These are phyloP conservation scores for Colletotrichum viniferum DNA, from an alignment of 2,329 filamentous ascomycete genomes.

Conservation along the genomic window DNA sequence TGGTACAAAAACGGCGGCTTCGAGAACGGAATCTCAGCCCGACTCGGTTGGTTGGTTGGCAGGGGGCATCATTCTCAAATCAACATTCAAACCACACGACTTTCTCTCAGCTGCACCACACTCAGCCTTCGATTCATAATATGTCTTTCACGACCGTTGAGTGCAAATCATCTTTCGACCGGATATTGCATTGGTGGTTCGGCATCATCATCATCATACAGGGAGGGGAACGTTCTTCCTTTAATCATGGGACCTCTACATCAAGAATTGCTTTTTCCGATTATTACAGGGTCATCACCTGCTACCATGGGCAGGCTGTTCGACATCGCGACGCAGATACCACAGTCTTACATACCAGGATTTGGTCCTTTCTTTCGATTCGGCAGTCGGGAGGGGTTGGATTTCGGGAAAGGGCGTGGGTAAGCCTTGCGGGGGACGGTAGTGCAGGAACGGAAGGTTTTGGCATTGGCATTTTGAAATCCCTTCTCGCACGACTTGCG, in stretches of 20 bases:
- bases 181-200: background rate
- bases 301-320: slow-evolving; percentile 21
- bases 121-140: background rate
- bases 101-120: background rate
- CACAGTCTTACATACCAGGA: background rate
- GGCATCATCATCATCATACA: slow-evolving; percentile 5
- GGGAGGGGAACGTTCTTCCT: background rate
- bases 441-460: background rate
- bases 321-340: slow-evolving; percentile 9
- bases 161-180: background rate
- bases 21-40: slow-evolving; percentile 5
- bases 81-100: background rate
- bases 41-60: slow-evolving; percentile 3
- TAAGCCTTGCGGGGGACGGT: background rate
- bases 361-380: background rate
- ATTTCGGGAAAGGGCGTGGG: background rate
- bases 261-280: slow-evolving; percentile 1
- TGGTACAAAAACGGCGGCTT: slow-evolving; percentile 4
- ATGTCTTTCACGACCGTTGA: background rate
- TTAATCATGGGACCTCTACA: slow-evolving; percentile 15
- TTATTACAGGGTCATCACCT: slow-evolving; percentile 1
- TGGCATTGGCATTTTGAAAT: background rate
- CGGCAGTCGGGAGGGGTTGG: background rate
- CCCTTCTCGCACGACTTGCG: background rate
- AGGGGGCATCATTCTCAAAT: background rate